These are phyloP conservation scores for Theileria parva DNA, from an alignment of 169 alveolate species.

Conservation along the genomic window DNA sequence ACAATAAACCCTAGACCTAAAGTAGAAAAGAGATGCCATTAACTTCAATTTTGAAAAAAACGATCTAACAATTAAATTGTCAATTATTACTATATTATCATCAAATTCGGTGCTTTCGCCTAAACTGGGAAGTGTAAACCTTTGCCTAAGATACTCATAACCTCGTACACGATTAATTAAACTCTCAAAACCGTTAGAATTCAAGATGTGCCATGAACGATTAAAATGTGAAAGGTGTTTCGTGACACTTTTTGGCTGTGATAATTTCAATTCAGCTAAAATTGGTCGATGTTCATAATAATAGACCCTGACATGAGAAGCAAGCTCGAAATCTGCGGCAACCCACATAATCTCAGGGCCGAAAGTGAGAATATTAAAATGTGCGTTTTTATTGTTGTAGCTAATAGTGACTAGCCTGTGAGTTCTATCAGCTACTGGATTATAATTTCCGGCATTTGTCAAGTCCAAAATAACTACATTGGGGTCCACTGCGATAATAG, in stretches of 20 bases:
- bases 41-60: neutral
- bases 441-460: neutral
- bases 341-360: slow-evolving; percentile 9
- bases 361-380: neutral
- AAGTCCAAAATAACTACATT: neutral
- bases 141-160: neutral
- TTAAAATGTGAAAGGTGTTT: neutral
- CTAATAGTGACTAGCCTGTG: neutral
- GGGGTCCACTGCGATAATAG: neutral
- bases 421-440: neutral
- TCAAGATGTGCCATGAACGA: neutral
- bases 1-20: neutral
- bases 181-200: neutral
- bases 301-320: neutral
- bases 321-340: neutral
- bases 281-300: neutral
- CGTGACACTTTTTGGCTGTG: neutral
- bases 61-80: neutral
- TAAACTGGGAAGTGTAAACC: slow-evolving; percentile 1
- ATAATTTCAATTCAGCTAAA: neutral
- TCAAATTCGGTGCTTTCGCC: neutral
- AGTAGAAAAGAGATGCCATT: neutral
- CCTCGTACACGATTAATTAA: neutral
- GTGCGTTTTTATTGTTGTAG: neutral
- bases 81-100: neutral